Base-by-base conservation (phyloP, 2,329 filamentous ascomycete genomes). In the Exophiala sp. region DNA sequence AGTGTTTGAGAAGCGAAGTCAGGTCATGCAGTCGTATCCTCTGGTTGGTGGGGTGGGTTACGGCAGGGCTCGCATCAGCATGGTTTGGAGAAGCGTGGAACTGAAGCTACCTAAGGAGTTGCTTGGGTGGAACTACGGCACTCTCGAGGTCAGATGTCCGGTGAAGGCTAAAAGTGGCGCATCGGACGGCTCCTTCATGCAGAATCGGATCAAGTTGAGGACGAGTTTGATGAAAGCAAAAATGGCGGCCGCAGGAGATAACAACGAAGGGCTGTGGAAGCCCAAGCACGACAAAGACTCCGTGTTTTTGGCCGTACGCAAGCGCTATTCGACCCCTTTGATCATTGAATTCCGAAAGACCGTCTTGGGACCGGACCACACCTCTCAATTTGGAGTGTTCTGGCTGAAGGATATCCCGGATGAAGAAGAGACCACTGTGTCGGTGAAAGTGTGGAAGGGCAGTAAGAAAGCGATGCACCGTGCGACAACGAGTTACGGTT, bases 41-140 rank as follows among this genome's bases (percentile, higher is more conserved):
- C 69, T 91, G 2, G 77, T 82, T 5, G 87, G 87, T 2, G 87
- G 87, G 0, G 79, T 89, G n/a, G 87, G 87, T 2, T 87, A 83
- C 60, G 87, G 87, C 1, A 78, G 85, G 39, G 78, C 81, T 36
- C 76, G 87, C 9, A 77, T 91, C 52, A 89, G 85, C 12, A 77
- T 90, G 73, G 83, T 90, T 2, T 90, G 87, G 78, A 79, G 87
- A 41, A 87, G 84, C 52, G 77, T 89, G 2, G 78, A 85, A 54
- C 69, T 88, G 1, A 78, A 86, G 61, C 71, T 84, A 1, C 83
- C 84, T 1, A 72, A 68, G 5, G 75, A 81, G 47, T 68, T 85
- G 32, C 70, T 82, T 1, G 87, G 87, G 1, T 89, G 86, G 85
- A 83, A 88, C 20, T 86, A 84, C 52, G 87, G 87, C 4, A 89